Evolutionary conservation across 2,329 filamentous ascomycete genomes (phyloP).

Genomic region (Penicillium hesseltinei): DNA sequence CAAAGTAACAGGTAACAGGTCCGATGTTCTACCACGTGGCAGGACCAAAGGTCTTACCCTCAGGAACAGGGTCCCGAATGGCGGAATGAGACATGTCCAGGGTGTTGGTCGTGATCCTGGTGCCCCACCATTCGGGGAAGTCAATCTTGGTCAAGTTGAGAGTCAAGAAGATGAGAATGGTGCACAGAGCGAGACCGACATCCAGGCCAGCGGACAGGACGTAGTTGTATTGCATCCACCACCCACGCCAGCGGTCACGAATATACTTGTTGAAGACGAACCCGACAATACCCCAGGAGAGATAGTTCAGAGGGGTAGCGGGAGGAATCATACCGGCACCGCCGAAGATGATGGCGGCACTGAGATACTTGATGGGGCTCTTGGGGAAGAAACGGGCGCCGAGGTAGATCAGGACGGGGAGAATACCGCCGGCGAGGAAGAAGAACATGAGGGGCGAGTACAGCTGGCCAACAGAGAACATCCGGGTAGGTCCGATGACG

Average conservation of each 20-base stretch:
- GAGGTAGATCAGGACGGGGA: conserved; percentile 63
- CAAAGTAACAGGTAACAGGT: background rate
- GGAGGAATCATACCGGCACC: conserved; percentile 64
- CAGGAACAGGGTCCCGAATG: conserved; percentile 52
- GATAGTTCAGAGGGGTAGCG: conserved; percentile 68
- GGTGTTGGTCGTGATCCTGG: conserved; percentile 57
- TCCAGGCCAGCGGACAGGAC: conserved; percentile 70
- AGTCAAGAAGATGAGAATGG: conserved; percentile 68
- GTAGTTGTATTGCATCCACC: conserved; percentile 80
- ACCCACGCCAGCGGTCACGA: conserved; percentile 63
- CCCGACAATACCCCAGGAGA: conserved; percentile 68
- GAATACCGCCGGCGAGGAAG: conserved; percentile 64
- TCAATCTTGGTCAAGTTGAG: conserved; percentile 59
- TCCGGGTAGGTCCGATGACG: conserved; percentile 66
- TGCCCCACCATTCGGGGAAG: conserved; percentile 68
- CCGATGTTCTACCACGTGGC: conserved; percentile 18
- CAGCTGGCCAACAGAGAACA: conserved; percentile 63
- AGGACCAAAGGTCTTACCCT: conserved; percentile 64
- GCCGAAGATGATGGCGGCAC: conserved; percentile 66
- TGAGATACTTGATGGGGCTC: conserved; percentile 64
- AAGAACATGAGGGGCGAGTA: conserved; percentile 68
- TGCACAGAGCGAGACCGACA: conserved; percentile 63
- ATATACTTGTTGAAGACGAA: conserved; percentile 68
- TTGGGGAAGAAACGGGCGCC: conserved; percentile 62
- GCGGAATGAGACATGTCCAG: conserved; percentile 62